Percentiles rank a stretch among this genome's conserved stretches.
Conservation (phyloP, 2,329 filamentous ascomycete genomes). For the Cercospora sp. region DNA sequence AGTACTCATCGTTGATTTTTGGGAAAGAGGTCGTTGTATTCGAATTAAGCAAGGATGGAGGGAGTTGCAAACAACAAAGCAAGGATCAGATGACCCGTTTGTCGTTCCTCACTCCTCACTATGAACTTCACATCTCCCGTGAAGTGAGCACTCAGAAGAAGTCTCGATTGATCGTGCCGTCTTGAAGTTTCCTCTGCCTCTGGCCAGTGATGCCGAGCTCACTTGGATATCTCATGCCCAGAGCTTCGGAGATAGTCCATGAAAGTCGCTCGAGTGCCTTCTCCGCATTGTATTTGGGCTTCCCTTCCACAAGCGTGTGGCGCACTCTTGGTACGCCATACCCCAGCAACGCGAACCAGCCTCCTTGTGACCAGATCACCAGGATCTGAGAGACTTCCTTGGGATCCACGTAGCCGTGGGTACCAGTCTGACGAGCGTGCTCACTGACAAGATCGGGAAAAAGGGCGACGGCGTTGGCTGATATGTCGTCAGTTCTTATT, state of each 20-base stretch:
- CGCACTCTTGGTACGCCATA: conserved; percentile 1
- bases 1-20: neutral
- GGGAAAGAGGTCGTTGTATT: neutral
- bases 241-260: neutral
- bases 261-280: conserved; percentile 2
- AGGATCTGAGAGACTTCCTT: conserved; percentile 1
- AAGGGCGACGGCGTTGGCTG: conserved; percentile 3
- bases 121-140: neutral
- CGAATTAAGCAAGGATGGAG: neutral
- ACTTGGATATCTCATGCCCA: neutral
- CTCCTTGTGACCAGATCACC: neutral
- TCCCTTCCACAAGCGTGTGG: neutral
- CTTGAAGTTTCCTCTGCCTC: neutral
- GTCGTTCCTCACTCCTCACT: neutral
- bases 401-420: neutral
- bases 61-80: neutral
- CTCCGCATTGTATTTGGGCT: neutral
- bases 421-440: neutral
- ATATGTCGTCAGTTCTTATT: neutral
- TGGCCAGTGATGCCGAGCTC: neutral
- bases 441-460: neutral
- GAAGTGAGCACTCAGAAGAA: neutral
- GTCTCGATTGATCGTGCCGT: neutral
- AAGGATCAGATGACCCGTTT: neutral
- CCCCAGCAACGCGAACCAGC: neutral